Evolutionary conservation across 306 rosid genomes (phyloP), one percentile per base, ranked within the genome.

Genomic region (Sechiopsis laciniata): DNA sequence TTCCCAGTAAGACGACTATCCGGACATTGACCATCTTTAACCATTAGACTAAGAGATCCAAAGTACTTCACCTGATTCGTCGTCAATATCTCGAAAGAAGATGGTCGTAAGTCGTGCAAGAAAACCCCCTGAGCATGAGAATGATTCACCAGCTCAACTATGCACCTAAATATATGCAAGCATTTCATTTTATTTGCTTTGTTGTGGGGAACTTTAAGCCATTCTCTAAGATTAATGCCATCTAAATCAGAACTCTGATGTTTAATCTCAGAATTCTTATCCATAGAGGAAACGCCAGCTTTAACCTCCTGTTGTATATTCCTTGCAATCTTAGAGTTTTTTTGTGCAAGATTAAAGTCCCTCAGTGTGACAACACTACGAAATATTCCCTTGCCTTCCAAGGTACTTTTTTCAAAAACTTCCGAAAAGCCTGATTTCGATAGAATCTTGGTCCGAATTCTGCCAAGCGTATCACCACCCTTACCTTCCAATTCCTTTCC

Each of bases 371-470:
- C 85, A 63, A 84, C 89, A 77, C 81, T 90, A 66, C 61, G 76
- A 55, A 90, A 69, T 61, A 86, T 72, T 24, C 98, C 98, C 86
- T 93, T 93, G 56, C 94, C 93, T 84, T 85, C 87, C 82, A 93
- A 73, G 7, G 97, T 84, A 79, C 61, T 84, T 77, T 93, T 93
- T 40, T 88, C 84, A 79, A 88, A 88, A 82, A 77, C 87, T 78
- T 93, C 94, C 50, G 97, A 85, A 81, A 89, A 91, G n/a, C 97
- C 93, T 9, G 97, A 86, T 80, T 87, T 89, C 40, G 97, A 90
- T 77, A 90, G 74, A 15, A 90, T 87, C 83, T 90, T 93, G 53
- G 97, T 93, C 80, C 90, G 87, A 53, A 87, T 80, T 56, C 87
- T 86, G 70, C 86, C 84, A 48, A 50, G 87, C 75, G 77, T 40